A percentile compares a stretch with the other conserved stretches of the same genome.
Evolutionary conservation across 441 rosid genomes (phyloP).

Genomic region (Cnidoscolus chayamansa): DNA sequence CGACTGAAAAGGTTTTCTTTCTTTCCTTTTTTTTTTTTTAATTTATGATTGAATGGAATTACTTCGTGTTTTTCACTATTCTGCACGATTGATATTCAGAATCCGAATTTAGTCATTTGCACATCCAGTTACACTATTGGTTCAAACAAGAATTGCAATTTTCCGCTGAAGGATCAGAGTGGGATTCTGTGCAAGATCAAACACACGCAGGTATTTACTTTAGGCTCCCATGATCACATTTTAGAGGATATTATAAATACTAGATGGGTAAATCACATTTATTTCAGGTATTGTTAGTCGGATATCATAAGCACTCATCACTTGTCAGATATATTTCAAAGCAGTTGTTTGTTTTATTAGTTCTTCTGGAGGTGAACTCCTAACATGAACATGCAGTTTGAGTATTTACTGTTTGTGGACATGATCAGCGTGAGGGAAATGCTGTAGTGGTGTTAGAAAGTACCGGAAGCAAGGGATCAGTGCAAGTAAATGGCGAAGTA

Average conservation of each 20-base stretch:
- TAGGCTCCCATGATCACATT: not conserved
- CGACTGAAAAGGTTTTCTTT: not conserved
- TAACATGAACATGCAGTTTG: conserved; percentile 60
- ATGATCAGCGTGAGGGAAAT: conserved; percentile 77
- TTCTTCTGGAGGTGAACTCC: conserved; percentile 54
- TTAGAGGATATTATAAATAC: not conserved
- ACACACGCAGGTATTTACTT: conserved; percentile 51
- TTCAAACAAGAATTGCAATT: conserved; percentile 49
- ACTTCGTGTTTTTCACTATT: not conserved
- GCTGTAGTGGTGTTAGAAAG: conserved; percentile 69
- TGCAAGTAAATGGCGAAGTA: conserved; percentile 65
- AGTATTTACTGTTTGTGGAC: conserved; percentile 72
- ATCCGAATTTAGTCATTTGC: conserved; percentile 43
- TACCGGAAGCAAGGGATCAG: conserved; percentile 70
- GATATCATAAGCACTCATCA: not conserved
- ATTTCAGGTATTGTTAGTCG: not conserved
- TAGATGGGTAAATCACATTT: not conserved
- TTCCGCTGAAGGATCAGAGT: conserved; percentile 54
- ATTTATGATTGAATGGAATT: not conserved
- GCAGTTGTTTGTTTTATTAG: conserved; percentile 22
- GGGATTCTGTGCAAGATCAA: conserved; percentile 57
- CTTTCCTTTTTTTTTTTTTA: not conserved
- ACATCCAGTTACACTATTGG: conserved; percentile 49
- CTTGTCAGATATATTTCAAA: not conserved
- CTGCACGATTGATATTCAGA: conserved; percentile 43